Conservation (phyloP, 768 basidiomycete genomes). For the Trametes sanguinea region DNA sequence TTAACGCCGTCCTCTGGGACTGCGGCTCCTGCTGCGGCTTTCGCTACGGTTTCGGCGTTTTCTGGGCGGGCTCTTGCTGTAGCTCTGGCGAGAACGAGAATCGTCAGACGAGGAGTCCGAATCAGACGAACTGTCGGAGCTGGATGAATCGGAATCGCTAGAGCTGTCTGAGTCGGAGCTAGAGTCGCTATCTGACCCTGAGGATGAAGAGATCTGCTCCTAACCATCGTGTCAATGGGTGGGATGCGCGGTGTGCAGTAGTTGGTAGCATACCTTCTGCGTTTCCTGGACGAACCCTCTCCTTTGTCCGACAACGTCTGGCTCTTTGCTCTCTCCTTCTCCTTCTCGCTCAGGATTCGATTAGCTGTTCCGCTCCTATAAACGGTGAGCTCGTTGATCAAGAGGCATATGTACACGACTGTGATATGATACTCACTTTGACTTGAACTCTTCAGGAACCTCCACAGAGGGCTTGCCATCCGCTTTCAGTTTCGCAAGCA, state of each 20-base stretch:
- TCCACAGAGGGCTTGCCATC: conserved; percentile 79
- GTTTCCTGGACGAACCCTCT: conserved; percentile 29
- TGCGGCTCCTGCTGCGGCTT: conserved; percentile 21
- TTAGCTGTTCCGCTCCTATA: conserved; percentile 78
- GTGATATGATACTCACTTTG: conserved; percentile 51
- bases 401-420: not conserved
- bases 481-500: conserved; percentile 65
- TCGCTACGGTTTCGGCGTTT: conserved; percentile 26
- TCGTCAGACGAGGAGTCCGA: conserved; percentile 40
- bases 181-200: conserved; percentile 23
- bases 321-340: conserved; percentile 64
- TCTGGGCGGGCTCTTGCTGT: conserved; percentile 16
- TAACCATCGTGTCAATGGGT: not conserved
- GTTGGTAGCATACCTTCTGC: conserved; percentile 34
- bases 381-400: conserved; percentile 2
- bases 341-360: conserved; percentile 79
- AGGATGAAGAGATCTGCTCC: conserved; percentile 21
- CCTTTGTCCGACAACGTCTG: conserved; percentile 26
- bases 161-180: conserved; percentile 26
- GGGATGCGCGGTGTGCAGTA: not conserved
- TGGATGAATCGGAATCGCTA: conserved; percentile 30
- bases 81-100: conserved; percentile 41
- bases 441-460: conserved; percentile 90
- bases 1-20: conserved; percentile 16
- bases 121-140: conserved; percentile 35